Conservation (phyloP, 768 basidiomycete genomes). For the Steccherinum ochraceum region DNA sequence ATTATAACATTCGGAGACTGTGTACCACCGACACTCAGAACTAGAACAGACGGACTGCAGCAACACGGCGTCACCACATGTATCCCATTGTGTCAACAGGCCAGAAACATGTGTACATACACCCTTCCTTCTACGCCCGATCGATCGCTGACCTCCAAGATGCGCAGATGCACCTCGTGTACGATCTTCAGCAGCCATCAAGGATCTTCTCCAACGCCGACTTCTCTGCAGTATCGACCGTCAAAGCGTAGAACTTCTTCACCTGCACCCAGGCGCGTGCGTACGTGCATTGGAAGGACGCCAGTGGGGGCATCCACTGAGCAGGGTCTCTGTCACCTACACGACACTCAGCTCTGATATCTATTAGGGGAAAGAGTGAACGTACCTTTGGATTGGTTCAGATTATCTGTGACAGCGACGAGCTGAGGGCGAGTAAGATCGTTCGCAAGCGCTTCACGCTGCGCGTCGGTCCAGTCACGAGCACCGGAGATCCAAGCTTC, state of each 20-base stretch:
- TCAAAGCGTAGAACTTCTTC: slow-evolving; percentile 44
- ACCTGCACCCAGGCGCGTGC: slow-evolving; percentile 44
- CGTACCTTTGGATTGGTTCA: slow-evolving; percentile 43
- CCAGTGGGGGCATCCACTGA: slow-evolving; percentile 44
- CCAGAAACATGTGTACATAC: too few relatives aligned
- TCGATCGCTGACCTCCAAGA: too few relatives aligned
- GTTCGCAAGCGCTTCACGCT: slow-evolving; percentile 48
- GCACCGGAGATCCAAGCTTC: slow-evolving; percentile 57
- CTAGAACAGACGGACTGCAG: too few relatives aligned
- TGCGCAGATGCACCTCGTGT: too few relatives aligned
- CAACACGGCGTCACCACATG: too few relatives aligned
- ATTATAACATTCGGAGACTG: too few relatives aligned
- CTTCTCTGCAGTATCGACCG: slow-evolving; percentile 47
- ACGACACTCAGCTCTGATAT: neutral
- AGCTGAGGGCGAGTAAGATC: slow-evolving; percentile 51
- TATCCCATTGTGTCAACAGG: too few relatives aligned
- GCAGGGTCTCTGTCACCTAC: slow-evolving; percentile 46
- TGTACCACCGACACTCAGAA: too few relatives aligned
- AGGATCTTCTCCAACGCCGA: slow-evolving; percentile 36
- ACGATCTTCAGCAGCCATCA: slow-evolving; percentile 29
- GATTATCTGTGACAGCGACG: slow-evolving; percentile 40
- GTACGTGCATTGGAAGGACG: slow-evolving; percentile 45
- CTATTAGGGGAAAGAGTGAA: neutral
- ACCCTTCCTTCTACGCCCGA: too few relatives aligned
- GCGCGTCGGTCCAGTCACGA: slow-evolving; percentile 40